Evolutionary conservation across 352 stramenopile genomes (phyloP).

Genomic region (Phytophthora vignae): DNA sequence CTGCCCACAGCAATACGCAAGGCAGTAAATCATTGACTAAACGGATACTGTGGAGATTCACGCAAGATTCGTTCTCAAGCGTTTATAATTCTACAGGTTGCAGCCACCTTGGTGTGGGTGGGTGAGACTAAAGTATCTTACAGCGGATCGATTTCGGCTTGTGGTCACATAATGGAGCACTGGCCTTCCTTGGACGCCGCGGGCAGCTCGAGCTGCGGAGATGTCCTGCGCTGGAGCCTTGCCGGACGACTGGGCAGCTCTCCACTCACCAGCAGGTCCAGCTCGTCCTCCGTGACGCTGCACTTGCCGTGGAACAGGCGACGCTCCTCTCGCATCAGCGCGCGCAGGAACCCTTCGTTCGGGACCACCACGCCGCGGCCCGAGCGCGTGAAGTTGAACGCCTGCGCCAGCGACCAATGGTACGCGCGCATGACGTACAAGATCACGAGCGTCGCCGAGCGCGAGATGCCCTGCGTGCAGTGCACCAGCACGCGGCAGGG

Average conservation of each 20-base stretch:
- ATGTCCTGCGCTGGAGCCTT: conserved; percentile 15
- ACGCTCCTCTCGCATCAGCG: conserved; percentile 58
- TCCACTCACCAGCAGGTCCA: conserved; percentile 61
- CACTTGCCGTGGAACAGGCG: conserved; percentile 52
- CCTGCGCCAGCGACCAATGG: conserved; percentile 62
- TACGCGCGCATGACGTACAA: conserved; percentile 74
- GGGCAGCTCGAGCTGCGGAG: conserved; percentile 4
- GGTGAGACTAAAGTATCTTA: not conserved
- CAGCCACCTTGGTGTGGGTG: not conserved
- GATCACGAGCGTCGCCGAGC: conserved; percentile 73
- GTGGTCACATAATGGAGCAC: conserved; percentile 31
- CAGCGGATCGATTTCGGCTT: not conserved
- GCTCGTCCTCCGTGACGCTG: conserved; percentile 58
- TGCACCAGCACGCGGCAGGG: conserved; percentile 70
- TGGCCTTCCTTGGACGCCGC: conserved; percentile 23
- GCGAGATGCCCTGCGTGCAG: conserved; percentile 78
- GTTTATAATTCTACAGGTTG: conserved; percentile 19
- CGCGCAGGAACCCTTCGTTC: conserved; percentile 66
- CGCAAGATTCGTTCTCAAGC: conserved; percentile 26
- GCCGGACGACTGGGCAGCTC: conserved; percentile 38
- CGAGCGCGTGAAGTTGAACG: conserved; percentile 61
- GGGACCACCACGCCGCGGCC: conserved; percentile 67
- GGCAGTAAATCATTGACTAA: not conserved
- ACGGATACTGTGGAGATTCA: conserved; percentile 20
- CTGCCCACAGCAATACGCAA: not conserved